Conservation (phyloP, 495 filamentous ascomycete genomes). For the Apiosordaria backusii region DNA sequence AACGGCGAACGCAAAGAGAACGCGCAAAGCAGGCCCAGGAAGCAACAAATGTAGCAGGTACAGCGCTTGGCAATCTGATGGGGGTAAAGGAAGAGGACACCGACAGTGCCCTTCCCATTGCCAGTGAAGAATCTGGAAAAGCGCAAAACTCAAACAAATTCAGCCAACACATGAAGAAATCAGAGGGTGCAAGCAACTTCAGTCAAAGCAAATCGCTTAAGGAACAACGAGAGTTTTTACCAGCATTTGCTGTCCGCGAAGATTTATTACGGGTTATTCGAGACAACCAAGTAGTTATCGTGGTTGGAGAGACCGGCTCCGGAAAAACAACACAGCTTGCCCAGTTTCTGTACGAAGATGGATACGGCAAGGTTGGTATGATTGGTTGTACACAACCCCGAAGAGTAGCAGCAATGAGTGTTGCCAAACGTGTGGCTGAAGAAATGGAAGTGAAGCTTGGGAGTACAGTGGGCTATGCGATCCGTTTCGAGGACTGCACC, state of each 20-base stretch:
- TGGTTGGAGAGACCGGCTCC: slow-evolving; percentile 94
- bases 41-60: slow-evolving; percentile 89
- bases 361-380: slow-evolving; percentile 79
- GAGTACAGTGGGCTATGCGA: slow-evolving; percentile 88
- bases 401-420: slow-evolving; percentile 96
- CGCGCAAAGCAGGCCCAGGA: slow-evolving; percentile 93
- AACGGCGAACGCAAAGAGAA: slow-evolving; percentile 86
- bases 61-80: slow-evolving; percentile 88
- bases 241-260: slow-evolving; percentile 95
- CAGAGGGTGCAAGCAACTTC: slow-evolving; percentile 84
- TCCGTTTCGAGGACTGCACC: slow-evolving; percentile 98
- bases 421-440: slow-evolving; percentile 96
- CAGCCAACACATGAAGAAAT: slow-evolving; percentile 83
- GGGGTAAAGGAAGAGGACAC: slow-evolving; percentile 93
- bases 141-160: slow-evolving; percentile 73
- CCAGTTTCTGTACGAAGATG: slow-evolving; percentile 92
- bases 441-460: slow-evolving; percentile 98
- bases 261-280: slow-evolving; percentile 91
- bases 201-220: slow-evolving; percentile 85
- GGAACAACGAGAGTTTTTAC: slow-evolving; percentile 91
- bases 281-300: slow-evolving; percentile 95
- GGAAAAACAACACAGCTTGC: slow-evolving; percentile 97
- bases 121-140: slow-evolving; percentile 58
- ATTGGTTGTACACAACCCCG: slow-evolving; percentile 95
- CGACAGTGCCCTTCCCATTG: slow-evolving; percentile 75